Conservation (phyloP, 345 rosid species). For the Citrus reticulata region DNA sequence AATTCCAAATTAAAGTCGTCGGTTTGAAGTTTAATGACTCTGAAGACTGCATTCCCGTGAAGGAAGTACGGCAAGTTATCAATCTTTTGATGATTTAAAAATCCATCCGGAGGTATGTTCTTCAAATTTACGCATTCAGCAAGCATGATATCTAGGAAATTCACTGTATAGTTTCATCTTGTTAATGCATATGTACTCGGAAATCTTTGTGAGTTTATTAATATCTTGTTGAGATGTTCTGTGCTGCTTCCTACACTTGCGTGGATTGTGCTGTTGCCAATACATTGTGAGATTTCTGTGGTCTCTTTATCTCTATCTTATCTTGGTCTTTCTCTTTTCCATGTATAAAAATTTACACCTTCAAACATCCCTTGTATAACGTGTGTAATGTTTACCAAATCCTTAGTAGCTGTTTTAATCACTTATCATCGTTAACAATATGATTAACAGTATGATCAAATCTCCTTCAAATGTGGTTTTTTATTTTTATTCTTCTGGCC, state of each 20-base stretch:
- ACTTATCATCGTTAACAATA: neutral
- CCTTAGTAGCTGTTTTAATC: neutral
- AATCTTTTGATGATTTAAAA: neutral
- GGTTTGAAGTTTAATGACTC: neutral
- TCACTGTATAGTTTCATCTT: slow-evolving; percentile 13
- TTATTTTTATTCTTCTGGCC: neutral
- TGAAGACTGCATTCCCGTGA: neutral
- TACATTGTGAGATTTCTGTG: slow-evolving; percentile 1
- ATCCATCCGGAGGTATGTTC: neutral
- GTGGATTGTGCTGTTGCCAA: neutral
- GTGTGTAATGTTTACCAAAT: neutral
- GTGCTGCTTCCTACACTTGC: neutral
- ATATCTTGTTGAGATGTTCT: neutral
- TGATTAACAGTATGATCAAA: neutral
- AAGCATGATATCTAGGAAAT: slow-evolving; percentile 4
- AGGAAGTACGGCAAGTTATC: neutral
- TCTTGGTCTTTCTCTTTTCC: neutral
- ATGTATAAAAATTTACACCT: neutral
- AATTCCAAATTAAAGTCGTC: neutral
- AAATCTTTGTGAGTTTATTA: neutral
- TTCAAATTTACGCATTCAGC: neutral
- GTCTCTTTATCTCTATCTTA: neutral
- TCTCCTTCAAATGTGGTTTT: neutral
- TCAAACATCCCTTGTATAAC: neutral
- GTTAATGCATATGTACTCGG: slow-evolving; percentile 1